Base-by-base conservation (phyloP, 306 rosid species). In the Vicia villosa region DNA sequence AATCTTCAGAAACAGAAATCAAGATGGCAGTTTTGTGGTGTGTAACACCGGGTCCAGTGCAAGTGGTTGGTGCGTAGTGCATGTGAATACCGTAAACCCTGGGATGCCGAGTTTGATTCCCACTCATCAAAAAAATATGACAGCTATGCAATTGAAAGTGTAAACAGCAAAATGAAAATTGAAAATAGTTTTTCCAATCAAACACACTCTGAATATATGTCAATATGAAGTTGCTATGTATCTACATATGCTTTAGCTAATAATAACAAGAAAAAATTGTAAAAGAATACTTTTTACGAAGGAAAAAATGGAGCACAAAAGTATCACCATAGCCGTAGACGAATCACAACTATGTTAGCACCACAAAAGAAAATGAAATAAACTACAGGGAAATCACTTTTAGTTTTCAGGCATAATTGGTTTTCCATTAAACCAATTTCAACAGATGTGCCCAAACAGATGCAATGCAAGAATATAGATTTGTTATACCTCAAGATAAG, bases 401-500 rank as follows among this genome's bases (percentile, higher is more conserved):
- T 22, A 63, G 43, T 54, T 55, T 63, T 17, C 68, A 26, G 52
- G 59, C 32, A 64, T 47, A 64, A 50, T 57, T n/a, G 41, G 21
- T 56, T 12, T 17, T 54, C 36, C 21, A 47, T 30, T 8, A 57
- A 46, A 21, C 60, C 69, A 47, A 47, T 45, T 61, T 68, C 42
- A 59, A 59, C 51, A 21, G 61, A 61, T 68, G 45, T 43, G 67
- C 46, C 15, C 6, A 2, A 74, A 45, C 6, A 12, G 46, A 55
- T 52, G 22, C 60, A 40, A 55, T 37, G 34, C 73, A 47, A 58
- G 42, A 65, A 57, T 36, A 65, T 51, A 43, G 5, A 74, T 65
- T 74, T 22, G 41, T 26, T 26, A 46, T 45, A 13, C 65, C 28
- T 73, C 30, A 21, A 51, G 28, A 51, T 21, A 40, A 10, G 26